Conservation (phyloP, 495 filamentous ascomycete genomes). For the Penicillium odoratum region DNA sequence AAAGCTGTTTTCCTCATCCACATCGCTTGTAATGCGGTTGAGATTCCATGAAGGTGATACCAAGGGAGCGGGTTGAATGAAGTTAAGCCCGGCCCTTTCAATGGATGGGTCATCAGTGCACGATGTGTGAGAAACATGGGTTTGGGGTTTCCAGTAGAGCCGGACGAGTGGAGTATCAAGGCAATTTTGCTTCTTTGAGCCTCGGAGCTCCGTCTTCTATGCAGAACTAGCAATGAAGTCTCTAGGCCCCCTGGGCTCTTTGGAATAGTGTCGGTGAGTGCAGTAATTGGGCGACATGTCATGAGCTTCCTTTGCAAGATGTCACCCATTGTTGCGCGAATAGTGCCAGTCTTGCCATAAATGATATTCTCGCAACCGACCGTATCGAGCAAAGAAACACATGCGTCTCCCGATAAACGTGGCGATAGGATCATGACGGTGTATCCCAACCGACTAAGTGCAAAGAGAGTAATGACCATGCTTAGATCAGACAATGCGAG, state of each 20-base stretch:
- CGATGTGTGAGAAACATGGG: slow-evolving; percentile 44
- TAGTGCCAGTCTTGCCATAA: slow-evolving; percentile 38
- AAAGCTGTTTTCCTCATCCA: slow-evolving; percentile 50
- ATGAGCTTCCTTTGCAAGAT: slow-evolving; percentile 39
- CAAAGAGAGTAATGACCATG: slow-evolving; percentile 58
- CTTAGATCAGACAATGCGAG: slow-evolving; percentile 56
- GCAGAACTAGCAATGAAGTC: slow-evolving; percentile 33
- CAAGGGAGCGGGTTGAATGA: slow-evolving; percentile 58
- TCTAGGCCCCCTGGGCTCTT: not conserved
- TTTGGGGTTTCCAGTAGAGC: slow-evolving; percentile 60
- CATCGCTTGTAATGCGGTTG: slow-evolving; percentile 51
- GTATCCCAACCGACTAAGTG: slow-evolving; percentile 57
- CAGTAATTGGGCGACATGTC: slow-evolving; percentile 33
- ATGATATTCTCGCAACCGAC: slow-evolving; percentile 48
- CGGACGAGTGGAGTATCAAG: slow-evolving; percentile 58
- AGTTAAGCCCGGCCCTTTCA: slow-evolving; percentile 36
- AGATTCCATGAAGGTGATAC: slow-evolving; percentile 54
- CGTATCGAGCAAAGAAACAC: slow-evolving; percentile 49
- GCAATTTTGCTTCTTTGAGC: slow-evolving; percentile 33
- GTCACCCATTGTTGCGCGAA: slow-evolving; percentile 43
- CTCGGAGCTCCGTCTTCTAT: slow-evolving; percentile 31
- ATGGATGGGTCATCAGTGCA: slow-evolving; percentile 40
- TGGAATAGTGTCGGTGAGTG: slow-evolving; percentile 10
- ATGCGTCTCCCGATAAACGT: slow-evolving; percentile 52
- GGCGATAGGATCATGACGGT: slow-evolving; percentile 60